Base-by-base conservation (phyloP, 78 protist genomes). In the Speleostelium caveatum region DNA sequence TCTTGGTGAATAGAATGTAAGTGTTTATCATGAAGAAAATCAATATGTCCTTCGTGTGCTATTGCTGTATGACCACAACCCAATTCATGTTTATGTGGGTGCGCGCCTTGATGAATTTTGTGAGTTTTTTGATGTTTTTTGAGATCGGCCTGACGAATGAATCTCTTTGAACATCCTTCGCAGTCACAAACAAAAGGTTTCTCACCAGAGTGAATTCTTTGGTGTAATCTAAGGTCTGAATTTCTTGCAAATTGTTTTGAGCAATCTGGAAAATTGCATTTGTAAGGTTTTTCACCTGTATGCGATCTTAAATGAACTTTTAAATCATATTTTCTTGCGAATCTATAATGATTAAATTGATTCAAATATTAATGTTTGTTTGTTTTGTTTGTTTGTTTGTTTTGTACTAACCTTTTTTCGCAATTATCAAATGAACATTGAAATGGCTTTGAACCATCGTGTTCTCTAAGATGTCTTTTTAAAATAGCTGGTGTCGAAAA, bases 211-310 rank as follows among this genome's bases (percentile, higher is more conserved):
- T 94, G 96, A 36, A 78, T 77, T 58, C 88, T 33, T 55, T 86
- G 75, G 71, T 95, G 97, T n/a, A 65, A 30, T 24, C 88, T 19
- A 19, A 90, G 51, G 65, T 86, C 73, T 6, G 86, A 77, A 22
- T 39, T 56, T 26, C 95, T 69, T 1, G 95, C 80, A 63, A 92
- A 95, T 35, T 66, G 30, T 73, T 92, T 95, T 22, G 75, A 83
- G 63, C 97, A 95, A 26, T 87, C 87, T 14, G 86, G 86, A 42
- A 69, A 63, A n/a, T 65, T 33, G 30, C 97, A 95, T 24, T 33
- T 42, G 32, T 76, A 95, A 6, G 95, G 95, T 30, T 71, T 78
- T 78, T 95, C 97, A 16, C 94, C 94, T 24, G 97, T 95, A 69
- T 95, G 97, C 2, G 94, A 83, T 38, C 95, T 83, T 30, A 68